phyloP scores from a whole-genome alignment of 805 yeast species.

The Candida glaebosa region DNA sequence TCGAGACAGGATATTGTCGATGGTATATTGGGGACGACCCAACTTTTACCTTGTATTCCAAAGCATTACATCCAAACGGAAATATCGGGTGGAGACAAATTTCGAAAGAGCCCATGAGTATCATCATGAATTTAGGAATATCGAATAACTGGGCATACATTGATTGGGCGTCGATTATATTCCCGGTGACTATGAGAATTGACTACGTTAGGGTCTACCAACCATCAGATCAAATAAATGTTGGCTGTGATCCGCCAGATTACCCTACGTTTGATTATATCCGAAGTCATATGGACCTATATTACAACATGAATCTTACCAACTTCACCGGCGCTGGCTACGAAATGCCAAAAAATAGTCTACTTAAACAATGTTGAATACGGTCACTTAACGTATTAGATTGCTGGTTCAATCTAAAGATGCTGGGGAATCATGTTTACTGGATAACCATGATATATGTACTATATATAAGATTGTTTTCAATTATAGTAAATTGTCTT shows the following conservation, averaged over 20 bases:
- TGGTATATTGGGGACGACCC: constrained; percentile 86
- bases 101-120: constrained; percentile 89
- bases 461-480: background rate
- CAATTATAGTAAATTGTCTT: no score
- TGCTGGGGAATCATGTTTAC: background rate
- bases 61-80: constrained; percentile 84
- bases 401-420: background rate
- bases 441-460: no score
- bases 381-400: no score
- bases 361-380: constrained; percentile 11
- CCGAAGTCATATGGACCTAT: constrained; percentile 63
- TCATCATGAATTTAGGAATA: constrained; percentile 81
- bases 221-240: constrained; percentile 54
- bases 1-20: constrained; percentile 64
- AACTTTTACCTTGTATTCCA: constrained; percentile 67
- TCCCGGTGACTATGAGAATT: constrained; percentile 72
- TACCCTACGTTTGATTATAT: constrained; percentile 87
- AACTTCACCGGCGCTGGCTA: constrained; percentile 76
- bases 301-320: constrained; percentile 66
- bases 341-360: constrained; percentile 34
- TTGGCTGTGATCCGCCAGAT: constrained; percentile 84
- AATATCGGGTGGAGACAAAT: constrained; percentile 80
- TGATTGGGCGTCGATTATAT: constrained; percentile 76
- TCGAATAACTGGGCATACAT: constrained; percentile 94
- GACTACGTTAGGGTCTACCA: constrained; percentile 93